phyloP scores from a whole-genome alignment of 2,329 filamentous ascomycete species.

The Metarhizium rileyi region DNA sequence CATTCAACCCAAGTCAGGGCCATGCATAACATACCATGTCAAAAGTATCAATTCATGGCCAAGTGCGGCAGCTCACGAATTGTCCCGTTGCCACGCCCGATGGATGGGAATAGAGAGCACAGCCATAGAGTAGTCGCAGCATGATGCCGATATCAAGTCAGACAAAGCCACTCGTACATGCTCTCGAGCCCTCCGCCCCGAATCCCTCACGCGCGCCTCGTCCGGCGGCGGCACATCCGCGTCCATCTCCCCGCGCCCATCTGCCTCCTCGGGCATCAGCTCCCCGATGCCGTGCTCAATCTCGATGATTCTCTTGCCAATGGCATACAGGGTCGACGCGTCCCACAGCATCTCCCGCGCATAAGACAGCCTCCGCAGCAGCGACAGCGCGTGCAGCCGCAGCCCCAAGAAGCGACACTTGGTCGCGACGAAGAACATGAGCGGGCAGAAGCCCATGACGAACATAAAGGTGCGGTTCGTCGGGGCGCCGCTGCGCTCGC shows the following conservation, averaged over 20 bases:
- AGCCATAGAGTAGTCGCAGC: too few species aligned
- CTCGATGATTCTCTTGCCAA: slow-evolving; percentile 25
- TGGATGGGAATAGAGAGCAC: too few species aligned
- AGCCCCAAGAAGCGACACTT: slow-evolving; percentile 29
- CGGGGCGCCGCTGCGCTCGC: background rate
- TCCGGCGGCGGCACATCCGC: slow-evolving; percentile 8
- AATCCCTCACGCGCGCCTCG: slow-evolving; percentile 12
- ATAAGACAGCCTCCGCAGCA: slow-evolving; percentile 21
- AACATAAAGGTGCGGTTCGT: slow-evolving; percentile 25
- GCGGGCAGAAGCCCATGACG: slow-evolving; percentile 29
- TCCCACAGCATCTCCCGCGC: slow-evolving; percentile 29
- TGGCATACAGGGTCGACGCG: slow-evolving; percentile 17
- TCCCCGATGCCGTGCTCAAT: slow-evolving; percentile 26
- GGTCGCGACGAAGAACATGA: slow-evolving; percentile 26
- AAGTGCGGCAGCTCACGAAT: too few species aligned
- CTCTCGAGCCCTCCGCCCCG: slow-evolving; percentile 1
- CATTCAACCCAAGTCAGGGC: too few species aligned
- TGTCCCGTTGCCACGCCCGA: too few species aligned
- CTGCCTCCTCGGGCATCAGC: slow-evolving; percentile 13
- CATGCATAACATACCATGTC: too few species aligned
- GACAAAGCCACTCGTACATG: slow-evolving; percentile 7
- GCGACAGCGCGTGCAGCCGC: slow-evolving; percentile 22
- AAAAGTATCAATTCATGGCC: too few species aligned
- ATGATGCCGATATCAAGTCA: too few species aligned
- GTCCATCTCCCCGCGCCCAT: background rate